phyloP scores from a whole-genome alignment of 2,329 filamentous ascomycete species.

The Trichoderma polysporum region DNA sequence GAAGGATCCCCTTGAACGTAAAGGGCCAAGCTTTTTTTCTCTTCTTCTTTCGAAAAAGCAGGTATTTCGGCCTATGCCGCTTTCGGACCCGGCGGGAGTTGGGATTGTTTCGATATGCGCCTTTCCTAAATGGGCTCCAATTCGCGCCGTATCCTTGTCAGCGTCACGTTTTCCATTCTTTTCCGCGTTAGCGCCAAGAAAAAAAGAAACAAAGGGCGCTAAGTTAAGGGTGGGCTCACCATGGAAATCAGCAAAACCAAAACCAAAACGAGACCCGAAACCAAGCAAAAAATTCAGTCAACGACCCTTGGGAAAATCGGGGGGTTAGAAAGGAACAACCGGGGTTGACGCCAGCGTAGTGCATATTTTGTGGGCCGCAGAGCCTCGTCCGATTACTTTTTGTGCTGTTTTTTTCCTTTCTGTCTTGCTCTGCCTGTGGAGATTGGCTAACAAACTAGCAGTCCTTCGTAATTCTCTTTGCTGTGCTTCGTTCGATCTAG shows the following conservation, averaged over 20 bases:
- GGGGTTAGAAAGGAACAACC: background rate
- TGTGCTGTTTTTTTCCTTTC: background rate
- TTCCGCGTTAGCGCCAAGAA: background rate
- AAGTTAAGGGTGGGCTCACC: background rate
- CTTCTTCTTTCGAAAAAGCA: background rate
- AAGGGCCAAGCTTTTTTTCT: background rate
- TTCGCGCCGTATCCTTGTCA: slow-evolving; percentile 9
- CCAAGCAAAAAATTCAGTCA: background rate
- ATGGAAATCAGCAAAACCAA: background rate
- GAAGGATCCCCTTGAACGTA: background rate
- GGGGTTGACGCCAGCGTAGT: background rate
- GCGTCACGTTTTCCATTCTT: background rate
- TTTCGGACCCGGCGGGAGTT: slow-evolving; percentile 7
- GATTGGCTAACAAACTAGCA: background rate
- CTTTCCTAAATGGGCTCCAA: background rate
- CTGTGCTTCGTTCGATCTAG: background rate
- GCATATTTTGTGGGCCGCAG: slow-evolving; percentile 21
- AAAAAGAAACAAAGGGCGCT: background rate
- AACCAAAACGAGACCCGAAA: background rate
- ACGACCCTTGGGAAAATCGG: slow-evolving; percentile 10
- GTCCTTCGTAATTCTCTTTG: background rate
- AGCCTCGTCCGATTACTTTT: slow-evolving; percentile 17
- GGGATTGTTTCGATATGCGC: slow-evolving; percentile 12
- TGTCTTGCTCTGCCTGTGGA: background rate
- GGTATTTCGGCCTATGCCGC: background rate